Conservation (phyloP, 2,329 filamentous ascomycete species). For the Diaporthe velutina region DNA sequence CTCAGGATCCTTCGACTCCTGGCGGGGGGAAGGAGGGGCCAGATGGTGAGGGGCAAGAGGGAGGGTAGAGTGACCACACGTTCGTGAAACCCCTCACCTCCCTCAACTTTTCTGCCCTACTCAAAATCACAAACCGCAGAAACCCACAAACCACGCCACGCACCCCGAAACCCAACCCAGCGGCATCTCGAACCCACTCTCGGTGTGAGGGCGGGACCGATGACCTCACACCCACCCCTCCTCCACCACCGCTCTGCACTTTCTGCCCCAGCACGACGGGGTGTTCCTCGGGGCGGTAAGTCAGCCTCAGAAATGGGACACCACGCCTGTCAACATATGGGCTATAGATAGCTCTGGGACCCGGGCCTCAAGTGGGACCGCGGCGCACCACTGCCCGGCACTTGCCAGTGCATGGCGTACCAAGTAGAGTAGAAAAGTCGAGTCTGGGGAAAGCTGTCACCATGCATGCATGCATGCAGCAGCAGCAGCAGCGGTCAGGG, state of each 20-base stretch:
- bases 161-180: conserved; percentile 17
- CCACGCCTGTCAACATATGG: neutral
- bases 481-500: conserved; percentile 25
- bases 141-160: conserved; percentile 3
- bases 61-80: neutral
- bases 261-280: neutral
- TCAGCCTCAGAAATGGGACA: conserved; percentile 6
- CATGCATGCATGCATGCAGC: conserved; percentile 18
- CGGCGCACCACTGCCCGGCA: conserved; percentile 6
- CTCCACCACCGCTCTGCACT: neutral
- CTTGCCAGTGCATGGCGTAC: conserved; percentile 6
- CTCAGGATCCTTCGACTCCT: conserved; percentile 8
- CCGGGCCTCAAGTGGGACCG: neutral
- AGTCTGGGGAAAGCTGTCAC: conserved; percentile 30
- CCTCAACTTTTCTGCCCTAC: neutral
- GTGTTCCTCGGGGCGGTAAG: conserved; percentile 19
- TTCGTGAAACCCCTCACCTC: neutral
- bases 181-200: conserved; percentile 19
- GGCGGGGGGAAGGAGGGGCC: conserved; percentile 6
- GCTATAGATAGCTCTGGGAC: conserved; percentile 8
- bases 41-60: neutral
- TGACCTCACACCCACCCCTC: conserved; percentile 18
- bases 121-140: neutral
- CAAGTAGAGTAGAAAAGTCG: neutral
- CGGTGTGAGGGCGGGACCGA: conserved; percentile 1